Evolutionary conservation across 768 basidiomycete species (phyloP).

Genomic region (Lactarius evosmus): DNA sequence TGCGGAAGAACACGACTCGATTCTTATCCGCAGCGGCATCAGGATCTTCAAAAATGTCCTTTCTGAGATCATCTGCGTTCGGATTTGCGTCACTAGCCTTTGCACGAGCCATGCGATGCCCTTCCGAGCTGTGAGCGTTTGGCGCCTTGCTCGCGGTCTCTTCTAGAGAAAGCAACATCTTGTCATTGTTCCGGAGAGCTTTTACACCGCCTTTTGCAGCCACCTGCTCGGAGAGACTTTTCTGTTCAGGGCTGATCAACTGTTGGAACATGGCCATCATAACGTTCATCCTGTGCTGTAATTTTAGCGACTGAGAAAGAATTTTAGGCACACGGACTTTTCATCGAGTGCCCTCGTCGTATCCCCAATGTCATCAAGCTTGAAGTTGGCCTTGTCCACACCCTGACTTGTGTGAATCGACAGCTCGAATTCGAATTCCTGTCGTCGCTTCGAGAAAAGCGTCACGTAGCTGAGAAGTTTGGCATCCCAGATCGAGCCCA

Average conservation of each 20-base stretch:
- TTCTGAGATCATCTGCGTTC: constrained; percentile 9
- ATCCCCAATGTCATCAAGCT: constrained; percentile 21
- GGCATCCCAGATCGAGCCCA: constrained; percentile 33
- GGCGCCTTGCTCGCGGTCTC: constrained; percentile 19
- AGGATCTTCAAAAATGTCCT: constrained; percentile 30
- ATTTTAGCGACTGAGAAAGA: neutral
- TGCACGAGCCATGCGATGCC: neutral
- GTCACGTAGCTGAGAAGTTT: constrained; percentile 30
- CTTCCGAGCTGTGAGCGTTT: neutral
- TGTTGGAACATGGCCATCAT: constrained; percentile 23
- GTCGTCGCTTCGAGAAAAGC: constrained; percentile 30
- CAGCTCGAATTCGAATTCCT: constrained; percentile 34
- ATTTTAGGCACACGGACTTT: constrained; percentile 19
- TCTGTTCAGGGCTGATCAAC: constrained; percentile 25
- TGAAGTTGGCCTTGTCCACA: constrained; percentile 13
- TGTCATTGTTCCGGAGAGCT: constrained; percentile 26
- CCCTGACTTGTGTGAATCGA: constrained; percentile 31
- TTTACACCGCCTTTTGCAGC: constrained; percentile 30
- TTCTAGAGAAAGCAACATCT: constrained; percentile 27
- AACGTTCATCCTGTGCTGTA: constrained; percentile 22
- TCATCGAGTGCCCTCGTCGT: constrained; percentile 21
- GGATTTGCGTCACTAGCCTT: neutral
- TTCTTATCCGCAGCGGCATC: constrained; percentile 28
- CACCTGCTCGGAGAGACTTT: constrained; percentile 16
- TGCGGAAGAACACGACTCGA: constrained; percentile 26